phyloP scores from a whole-genome alignment of 768 basidiomycete species.

The Filobasidium wieringae region DNA sequence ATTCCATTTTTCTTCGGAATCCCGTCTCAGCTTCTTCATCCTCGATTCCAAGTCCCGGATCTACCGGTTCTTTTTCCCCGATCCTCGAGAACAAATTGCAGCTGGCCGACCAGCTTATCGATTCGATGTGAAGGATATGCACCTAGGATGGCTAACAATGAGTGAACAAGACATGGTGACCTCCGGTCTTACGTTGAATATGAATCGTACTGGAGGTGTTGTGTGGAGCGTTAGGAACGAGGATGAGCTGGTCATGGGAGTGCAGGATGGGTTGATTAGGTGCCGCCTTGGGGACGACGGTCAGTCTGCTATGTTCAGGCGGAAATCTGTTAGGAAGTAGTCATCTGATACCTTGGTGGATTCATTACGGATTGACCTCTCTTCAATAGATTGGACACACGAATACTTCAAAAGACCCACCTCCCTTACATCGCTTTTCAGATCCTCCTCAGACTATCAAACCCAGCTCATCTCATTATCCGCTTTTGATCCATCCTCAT shows the following conservation, averaged over 20 bases:
- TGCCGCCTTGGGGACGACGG: neutral
- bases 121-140: slow-evolving; percentile 8
- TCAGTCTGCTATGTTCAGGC: neutral
- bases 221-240: slow-evolving; percentile 23
- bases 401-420: slow-evolving; percentile 9
- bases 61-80: slow-evolving; percentile 20
- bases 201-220: slow-evolving; percentile 15
- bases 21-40: slow-evolving; percentile 22
- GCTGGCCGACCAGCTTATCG: slow-evolving; percentile 15
- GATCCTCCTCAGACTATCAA: slow-evolving; percentile 15
- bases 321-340: neutral
- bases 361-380: slow-evolving; percentile 19
- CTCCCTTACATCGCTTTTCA: slow-evolving; percentile 27
- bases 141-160: neutral
- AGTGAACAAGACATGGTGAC: slow-evolving; percentile 2
- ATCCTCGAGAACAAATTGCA: slow-evolving; percentile 7
- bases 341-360: neutral
- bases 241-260: slow-evolving; percentile 13
- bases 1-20: slow-evolving; percentile 16
- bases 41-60: slow-evolving; percentile 22
- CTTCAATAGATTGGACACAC: slow-evolving; percentile 22
- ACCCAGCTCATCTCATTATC: slow-evolving; percentile 26
- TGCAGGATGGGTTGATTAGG: slow-evolving; percentile 14
- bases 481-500: too few relatives aligned
- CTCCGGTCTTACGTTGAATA: slow-evolving; percentile 26